Evolutionary conservation across 2,329 filamentous ascomycete species (phyloP), one percentile per base, ranked within the genome.

Genomic region (Plenodomus tracheiphilus): DNA sequence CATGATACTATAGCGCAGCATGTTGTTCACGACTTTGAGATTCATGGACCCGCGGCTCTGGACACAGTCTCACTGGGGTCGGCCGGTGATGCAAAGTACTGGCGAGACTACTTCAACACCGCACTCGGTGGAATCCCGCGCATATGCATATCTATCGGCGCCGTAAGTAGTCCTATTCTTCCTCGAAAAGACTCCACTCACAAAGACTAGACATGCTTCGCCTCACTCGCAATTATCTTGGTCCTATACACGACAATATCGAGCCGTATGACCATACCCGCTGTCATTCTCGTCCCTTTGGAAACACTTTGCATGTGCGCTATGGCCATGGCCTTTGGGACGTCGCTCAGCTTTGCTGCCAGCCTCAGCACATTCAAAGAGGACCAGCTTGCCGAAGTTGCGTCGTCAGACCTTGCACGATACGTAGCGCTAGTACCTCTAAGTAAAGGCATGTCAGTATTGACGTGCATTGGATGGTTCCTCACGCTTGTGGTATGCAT

Each of bases 61-160:
- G 48, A 56, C 10, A 39, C 35, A 4, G 28, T 54, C 15, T 43
- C 34, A 10, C 43, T 57, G 15, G 41, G 58, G 4, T 40, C 54
- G 9, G 38, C 43, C 38, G 36, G 39, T 4, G 45, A 43, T 21
- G 49, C 52, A n/a, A 43, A 54, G 10, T 39, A 47, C 41, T 69
- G 64, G 65, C 46, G 39, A 32, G 34, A 41, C 2, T 66, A 64
- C 52, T 61, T 65, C 43, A 32, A 16, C 8, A 43, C 44, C 1
- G 54, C 55, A 3, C 37, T 54, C 8, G 30, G 42, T 10, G 56
- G 57, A 11, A 46, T 53, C 17, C 46, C 55, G n/a, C 50, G 52
- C 13, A 56, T 65, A 17, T 68, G 59, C 59, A 49, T 66, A 30
- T 56, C 64, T 8, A 61, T 68, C 22, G 61, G 49, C 32, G 48